Evolutionary conservation across 768 basidiomycete species (phyloP).

Genomic region (Kwoniella sp.): DNA sequence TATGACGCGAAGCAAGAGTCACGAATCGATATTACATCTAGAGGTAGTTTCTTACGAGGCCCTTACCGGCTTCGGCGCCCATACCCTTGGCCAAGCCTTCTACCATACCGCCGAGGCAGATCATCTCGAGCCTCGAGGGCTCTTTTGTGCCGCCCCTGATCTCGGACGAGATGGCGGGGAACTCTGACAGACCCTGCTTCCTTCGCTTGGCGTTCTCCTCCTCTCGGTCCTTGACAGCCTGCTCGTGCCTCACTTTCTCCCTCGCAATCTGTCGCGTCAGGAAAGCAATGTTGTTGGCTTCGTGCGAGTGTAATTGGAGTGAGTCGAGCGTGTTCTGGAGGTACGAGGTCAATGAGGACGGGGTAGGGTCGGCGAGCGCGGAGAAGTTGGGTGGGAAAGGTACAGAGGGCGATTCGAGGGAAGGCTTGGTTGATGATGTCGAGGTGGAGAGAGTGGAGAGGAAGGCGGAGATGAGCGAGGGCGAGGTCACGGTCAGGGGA

Average conservation of each 20-base stretch:
- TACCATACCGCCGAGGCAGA: constrained; percentile 82
- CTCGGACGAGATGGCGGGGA: constrained; percentile 83
- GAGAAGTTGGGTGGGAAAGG: constrained; percentile 64
- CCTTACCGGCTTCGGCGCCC: constrained; percentile 64
- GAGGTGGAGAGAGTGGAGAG: constrained; percentile 66
- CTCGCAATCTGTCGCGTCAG: constrained; percentile 82
- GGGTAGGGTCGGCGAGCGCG: constrained; percentile 70
- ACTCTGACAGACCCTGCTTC: constrained; percentile 78
- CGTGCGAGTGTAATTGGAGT: constrained; percentile 80
- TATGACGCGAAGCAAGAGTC: no score
- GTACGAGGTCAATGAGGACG: constrained; percentile 69
- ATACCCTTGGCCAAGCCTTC: constrained; percentile 81
- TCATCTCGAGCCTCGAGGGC: constrained; percentile 82
- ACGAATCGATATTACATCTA: constrained; percentile 29
- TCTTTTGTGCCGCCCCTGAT: constrained; percentile 85
- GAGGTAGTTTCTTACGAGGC: constrained; percentile 79
- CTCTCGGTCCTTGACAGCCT: constrained; percentile 77
- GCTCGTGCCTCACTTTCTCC: constrained; percentile 77
- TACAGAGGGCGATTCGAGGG: constrained; percentile 26
- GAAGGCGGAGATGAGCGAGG: constrained; percentile 77
- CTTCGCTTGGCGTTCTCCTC: constrained; percentile 81
- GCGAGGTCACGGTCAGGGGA: constrained; percentile 80
- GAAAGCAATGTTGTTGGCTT: constrained; percentile 90
- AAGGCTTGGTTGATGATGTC: constrained; percentile 49
- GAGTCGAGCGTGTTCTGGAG: constrained; percentile 83